Evolutionary conservation across 805 yeast species (phyloP), one percentile per base, ranked within the genome.

Genomic region (Ogataea minuta): DNA sequence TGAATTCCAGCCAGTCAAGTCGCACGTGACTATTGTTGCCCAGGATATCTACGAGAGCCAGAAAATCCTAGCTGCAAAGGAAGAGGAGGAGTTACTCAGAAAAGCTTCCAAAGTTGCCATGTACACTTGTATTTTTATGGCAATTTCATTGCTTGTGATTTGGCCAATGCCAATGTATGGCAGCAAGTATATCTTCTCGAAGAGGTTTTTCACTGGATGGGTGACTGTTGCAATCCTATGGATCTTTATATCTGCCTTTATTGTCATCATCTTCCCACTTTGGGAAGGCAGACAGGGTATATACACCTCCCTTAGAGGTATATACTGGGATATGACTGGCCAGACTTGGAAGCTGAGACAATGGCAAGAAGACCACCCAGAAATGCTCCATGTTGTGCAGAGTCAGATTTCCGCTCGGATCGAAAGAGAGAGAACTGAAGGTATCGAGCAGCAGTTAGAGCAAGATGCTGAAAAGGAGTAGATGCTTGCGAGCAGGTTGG

Each of bases 161-260:
- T 87, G 95, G 93, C 96, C 96, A 54, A 84, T 88, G 88, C 96
- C 96, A 49, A 82, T 89, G 93, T 88, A 82, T 60, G 96, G 95
- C 23, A 57, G 82, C 4, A 72, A 75, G 3, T 88, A 88, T 56
- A 69, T 88, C 28, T 89, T 88, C 63, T 77, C 86, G 37, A 80
- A 76, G 60, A 63, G 60, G 41, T 86, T 86, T 65, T 89, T 88
- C 63, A 84, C 93, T 6, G 96, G 95, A 31, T 89, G 96, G 96
- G 75, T 89, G 34, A 77, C 72, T 25, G 95, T 88, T 21, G 79
- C 82, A 43, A 77, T 89, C 37, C 77, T 87, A 43, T 88, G 95
- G 95, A 65, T 86, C 24, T 86, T 85, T 64, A 68, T 74, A 52
- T 74, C 84, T 25, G 79, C 77, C 0, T 71, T 72, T 45, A 67